Conservation (phyloP, 306 rosid genomes). For the Senna tora region DNA sequence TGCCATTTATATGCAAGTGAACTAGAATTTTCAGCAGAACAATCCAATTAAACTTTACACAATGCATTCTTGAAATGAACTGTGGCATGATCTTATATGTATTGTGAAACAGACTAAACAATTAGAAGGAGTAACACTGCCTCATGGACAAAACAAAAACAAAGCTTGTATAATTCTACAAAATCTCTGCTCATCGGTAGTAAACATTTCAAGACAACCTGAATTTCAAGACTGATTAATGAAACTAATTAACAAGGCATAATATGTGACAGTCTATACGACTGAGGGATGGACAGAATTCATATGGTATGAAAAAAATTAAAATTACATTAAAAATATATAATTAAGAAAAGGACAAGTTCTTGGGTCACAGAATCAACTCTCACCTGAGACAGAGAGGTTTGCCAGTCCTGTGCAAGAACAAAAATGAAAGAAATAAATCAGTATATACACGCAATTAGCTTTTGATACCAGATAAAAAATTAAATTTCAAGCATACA, state of each 20-base stretch:
- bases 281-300: neutral
- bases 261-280: too few species aligned
- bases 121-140: neutral
- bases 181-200: neutral
- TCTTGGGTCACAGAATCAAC: slow-evolving; percentile 25
- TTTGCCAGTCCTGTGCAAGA: slow-evolving; percentile 63
- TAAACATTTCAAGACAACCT: neutral
- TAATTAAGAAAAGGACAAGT: neutral
- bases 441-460: slow-evolving; percentile 1
- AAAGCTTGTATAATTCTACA: neutral
- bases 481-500: neutral
- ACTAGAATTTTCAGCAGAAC: neutral
- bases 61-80: neutral
- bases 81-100: neutral
- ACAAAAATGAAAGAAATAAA: slow-evolving; percentile 14
- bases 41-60: neutral
- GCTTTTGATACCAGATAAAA: neutral
- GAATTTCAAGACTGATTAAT: too few species aligned
- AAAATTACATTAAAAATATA: slow-evolving; percentile 1
- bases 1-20: neutral
- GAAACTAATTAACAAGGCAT: too few species aligned
- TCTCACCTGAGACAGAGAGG: slow-evolving; percentile 72
- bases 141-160: neutral
- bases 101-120: neutral
- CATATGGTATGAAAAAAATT: neutral